Percentiles rank a stretch among this genome's conserved stretches.
These are phyloP conservation scores for Fraxinus ornus DNA, from an alignment of 305 asterid genomes.

Conservation along the genomic window DNA sequence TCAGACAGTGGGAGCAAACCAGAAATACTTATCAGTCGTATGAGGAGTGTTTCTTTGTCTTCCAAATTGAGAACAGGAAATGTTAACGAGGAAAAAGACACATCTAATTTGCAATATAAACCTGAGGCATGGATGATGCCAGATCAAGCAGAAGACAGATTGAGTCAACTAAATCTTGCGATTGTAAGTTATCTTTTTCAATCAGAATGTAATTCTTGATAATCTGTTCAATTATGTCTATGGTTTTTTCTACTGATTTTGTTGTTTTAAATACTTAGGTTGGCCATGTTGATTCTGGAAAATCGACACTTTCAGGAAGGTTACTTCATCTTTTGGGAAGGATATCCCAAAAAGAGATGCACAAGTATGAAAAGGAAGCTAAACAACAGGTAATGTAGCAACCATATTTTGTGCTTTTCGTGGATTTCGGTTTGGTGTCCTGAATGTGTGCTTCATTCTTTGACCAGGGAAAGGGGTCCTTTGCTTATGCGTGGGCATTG, in stretches of 20 bases:
- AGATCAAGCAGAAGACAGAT: constrained; percentile 45
- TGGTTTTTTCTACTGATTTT: constrained; percentile 1
- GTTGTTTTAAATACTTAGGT: constrained; percentile 49
- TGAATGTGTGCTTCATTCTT: constrained; percentile 26
- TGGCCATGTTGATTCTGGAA: constrained; percentile 99
- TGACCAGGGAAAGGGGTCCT: constrained; percentile 93
- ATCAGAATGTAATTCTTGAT: constrained; percentile 5
- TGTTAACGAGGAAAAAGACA: constrained; percentile 37
- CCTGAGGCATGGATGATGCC: constrained; percentile 80
- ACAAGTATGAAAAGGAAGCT: constrained; percentile 86
- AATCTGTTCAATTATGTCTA: constrained; percentile 5
- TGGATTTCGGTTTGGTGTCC: constrained; percentile 26
- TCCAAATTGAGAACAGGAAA: constrained; percentile 49
- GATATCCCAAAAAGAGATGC: constrained; percentile 81
- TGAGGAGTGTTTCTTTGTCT: constrained; percentile 42
- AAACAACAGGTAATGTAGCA: constrained; percentile 58
- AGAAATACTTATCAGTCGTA: constrained; percentile 30
- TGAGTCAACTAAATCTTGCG: constrained; percentile 89
- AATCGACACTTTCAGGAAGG: constrained; percentile 97
- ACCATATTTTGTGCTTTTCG: constrained; percentile 6
- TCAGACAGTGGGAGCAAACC: constrained; percentile 37
- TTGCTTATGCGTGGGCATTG: constrained; percentile 98
- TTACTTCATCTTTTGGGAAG: constrained; percentile 81
- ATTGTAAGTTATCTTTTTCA: constrained; percentile 52
- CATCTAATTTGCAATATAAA: constrained; percentile 47